Evolutionary conservation across 2,329 filamentous ascomycete genomes (phyloP).

Genomic region (Malbranchea zuffiana): DNA sequence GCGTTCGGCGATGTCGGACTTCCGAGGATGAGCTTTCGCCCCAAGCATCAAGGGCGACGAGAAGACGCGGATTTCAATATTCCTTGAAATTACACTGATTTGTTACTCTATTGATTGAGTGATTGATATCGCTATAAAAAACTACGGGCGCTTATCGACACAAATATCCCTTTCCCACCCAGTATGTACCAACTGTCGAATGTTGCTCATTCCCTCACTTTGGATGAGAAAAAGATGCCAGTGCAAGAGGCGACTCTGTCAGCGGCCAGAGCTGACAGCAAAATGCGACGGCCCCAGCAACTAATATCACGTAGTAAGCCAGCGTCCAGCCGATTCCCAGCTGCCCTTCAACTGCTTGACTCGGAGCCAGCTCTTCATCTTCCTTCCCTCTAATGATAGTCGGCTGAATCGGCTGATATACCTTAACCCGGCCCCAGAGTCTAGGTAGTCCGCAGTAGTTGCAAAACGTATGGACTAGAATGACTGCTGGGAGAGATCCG

Average conservation of each 20-base stretch:
- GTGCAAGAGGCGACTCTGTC: constrained; percentile 45
- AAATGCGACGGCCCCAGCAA: constrained; percentile 61
- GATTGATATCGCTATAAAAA: too few relatives aligned
- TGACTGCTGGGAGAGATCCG: constrained; percentile 64
- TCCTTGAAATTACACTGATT: too few relatives aligned
- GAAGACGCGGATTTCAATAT: too few relatives aligned
- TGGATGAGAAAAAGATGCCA: constrained; percentile 24
- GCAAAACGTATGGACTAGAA: constrained; percentile 75
- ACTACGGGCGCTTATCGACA: too few relatives aligned
- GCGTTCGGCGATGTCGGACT: too few relatives aligned
- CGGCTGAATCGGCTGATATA: constrained; percentile 30
- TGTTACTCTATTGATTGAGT: too few relatives aligned
- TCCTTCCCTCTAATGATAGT: constrained; percentile 32
- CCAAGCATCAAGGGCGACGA: too few relatives aligned
- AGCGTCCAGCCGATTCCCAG: constrained; percentile 54
- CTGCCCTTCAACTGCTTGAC: constrained; percentile 19
- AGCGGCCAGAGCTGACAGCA: constrained; percentile 59
- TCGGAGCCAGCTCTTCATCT: constrained; percentile 19
- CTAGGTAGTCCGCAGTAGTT: constrained; percentile 85
- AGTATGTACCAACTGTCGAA: too few relatives aligned
- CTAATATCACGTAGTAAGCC: constrained; percentile 66
- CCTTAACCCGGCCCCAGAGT: constrained; percentile 67
- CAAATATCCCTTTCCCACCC: too few relatives aligned
- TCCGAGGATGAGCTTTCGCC: too few relatives aligned
- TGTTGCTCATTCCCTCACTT: too few relatives aligned